Evolutionary conservation across 1,284 basidiomycete species (phyloP).

Genomic region (Porogramme epimiltina): DNA sequence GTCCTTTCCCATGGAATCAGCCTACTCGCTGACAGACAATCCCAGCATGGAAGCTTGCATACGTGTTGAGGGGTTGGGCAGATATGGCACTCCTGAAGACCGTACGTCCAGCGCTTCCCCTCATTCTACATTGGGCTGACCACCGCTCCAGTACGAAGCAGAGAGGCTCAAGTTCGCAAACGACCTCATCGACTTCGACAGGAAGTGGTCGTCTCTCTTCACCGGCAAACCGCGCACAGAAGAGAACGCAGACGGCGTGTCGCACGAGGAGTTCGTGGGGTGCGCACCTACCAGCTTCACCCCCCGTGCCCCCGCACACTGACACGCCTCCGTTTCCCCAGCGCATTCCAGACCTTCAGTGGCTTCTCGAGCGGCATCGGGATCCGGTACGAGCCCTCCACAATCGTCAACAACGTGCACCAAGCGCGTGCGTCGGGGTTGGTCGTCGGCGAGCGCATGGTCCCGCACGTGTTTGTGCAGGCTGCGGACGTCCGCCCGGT

Average conservation of each 20-base stretch:
- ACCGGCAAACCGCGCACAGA: conserved; percentile 72
- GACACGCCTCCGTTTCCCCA: conserved; percentile 21
- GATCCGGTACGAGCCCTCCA: conserved; percentile 60
- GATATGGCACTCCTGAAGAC: conserved; percentile 68
- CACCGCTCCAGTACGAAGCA: conserved; percentile 52
- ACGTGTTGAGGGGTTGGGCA: conserved; percentile 75
- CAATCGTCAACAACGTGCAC: conserved; percentile 46
- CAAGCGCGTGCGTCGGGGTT: conserved; percentile 52
- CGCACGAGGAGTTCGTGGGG: conserved; percentile 66
- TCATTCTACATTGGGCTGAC: conserved; percentile 18
- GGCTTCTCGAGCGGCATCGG: conserved; percentile 66
- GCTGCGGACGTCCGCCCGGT: conserved; percentile 63
- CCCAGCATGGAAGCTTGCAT: conserved; percentile 76
- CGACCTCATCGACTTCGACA: conserved; percentile 83
- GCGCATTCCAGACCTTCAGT: conserved; percentile 56
- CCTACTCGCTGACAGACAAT: too few relatives aligned
- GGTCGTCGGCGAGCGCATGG: conserved; percentile 60
- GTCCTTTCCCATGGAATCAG: not conserved
- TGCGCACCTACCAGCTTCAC: conserved; percentile 29
- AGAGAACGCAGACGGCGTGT: conserved; percentile 59
- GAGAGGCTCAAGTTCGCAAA: conserved; percentile 77
- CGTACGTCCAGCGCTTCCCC: conserved; percentile 41
- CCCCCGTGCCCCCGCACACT: not conserved
- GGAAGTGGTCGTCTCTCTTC: conserved; percentile 73
- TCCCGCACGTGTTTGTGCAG: conserved; percentile 60